Evolutionary conservation across 2,329 filamentous ascomycete species (phyloP), one percentile per base, ranked within the genome.

Genomic region (Sporothrix protearum): DNA sequence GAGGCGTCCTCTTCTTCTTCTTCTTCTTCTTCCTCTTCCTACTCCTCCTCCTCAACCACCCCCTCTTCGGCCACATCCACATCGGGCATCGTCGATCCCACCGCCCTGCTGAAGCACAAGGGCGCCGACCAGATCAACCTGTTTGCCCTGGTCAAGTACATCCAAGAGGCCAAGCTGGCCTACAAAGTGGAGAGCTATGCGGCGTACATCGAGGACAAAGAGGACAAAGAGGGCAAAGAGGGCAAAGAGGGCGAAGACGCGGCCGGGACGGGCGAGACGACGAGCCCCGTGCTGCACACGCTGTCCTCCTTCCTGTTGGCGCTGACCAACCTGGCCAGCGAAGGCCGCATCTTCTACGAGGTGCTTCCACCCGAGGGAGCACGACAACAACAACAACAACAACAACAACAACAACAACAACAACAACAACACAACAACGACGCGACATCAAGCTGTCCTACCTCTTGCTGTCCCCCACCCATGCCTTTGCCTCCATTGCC

Each of bases 41-140:
- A n/a, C n/a, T n/a, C n/a, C n/a, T n/a, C n/a, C n/a, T n/a, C n/a
- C n/a, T n/a, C n/a, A n/a, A n/a, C n/a, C n/a, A n/a, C n/a, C n/a
- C n/a, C n/a, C n/a, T n/a, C n/a, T n/a, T n/a, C n/a, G n/a, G n/a
- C n/a, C n/a, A n/a, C 9, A 6, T 4, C 55, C 10, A 8, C 4
- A 2, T 33, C 45, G 74, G 92, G 91, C 0, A 86, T 91, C 36
- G 88, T 95, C 0, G 87, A 91, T 57, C 82, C 92, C 19, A 90
- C 89, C 25, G 86, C 89, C 6, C 84, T 99, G 0, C 89, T 97
- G 75, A 86, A 89, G 30, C 89, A 90, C 49, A 97, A 97, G 78
- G 93, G 93, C 0, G 91, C 96, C 30, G 96, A 99, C 77, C 95
- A 98, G 77, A 94, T 99, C 81, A 97, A 98, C 77, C 87, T 97